Evolutionary conservation across 768 basidiomycete species (phyloP).

Genomic region (Leccinum boreale): DNA sequence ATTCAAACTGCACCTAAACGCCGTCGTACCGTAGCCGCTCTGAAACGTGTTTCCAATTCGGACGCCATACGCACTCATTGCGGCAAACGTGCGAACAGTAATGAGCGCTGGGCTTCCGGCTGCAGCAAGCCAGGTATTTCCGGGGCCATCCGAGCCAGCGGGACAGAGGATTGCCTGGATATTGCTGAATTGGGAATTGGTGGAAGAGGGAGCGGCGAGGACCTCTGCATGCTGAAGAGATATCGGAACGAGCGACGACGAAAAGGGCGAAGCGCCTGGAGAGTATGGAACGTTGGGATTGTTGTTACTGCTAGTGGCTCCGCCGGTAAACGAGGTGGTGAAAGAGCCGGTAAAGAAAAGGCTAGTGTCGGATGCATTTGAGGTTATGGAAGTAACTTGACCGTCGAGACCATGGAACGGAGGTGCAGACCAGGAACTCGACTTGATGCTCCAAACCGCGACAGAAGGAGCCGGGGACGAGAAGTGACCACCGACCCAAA

Average conservation of each 20-base stretch:
- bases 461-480: constrained; percentile 63
- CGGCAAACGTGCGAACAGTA: constrained; percentile 72
- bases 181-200: constrained; percentile 55
- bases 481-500: constrained; percentile 82
- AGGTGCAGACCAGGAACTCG: constrained; percentile 68
- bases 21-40: constrained; percentile 75
- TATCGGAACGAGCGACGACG: constrained; percentile 84
- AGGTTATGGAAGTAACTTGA: constrained; percentile 71
- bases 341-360: constrained; percentile 91
- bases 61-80: constrained; percentile 72
- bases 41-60: constrained; percentile 92
- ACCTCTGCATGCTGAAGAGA: constrained; percentile 58
- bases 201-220: constrained; percentile 61
- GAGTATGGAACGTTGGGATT: constrained; percentile 88
- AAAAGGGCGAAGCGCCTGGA: constrained; percentile 76
- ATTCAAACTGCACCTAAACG: constrained; percentile 61
- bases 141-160: constrained; percentile 71
- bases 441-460: constrained; percentile 65
- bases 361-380: constrained; percentile 66
- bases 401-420: constrained; percentile 79
- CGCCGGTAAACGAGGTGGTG: constrained; percentile 64
- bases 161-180: constrained; percentile 82
- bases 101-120: constrained; percentile 71
- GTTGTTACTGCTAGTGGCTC: constrained; percentile 51
- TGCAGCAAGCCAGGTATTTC: constrained; percentile 80